Evolutionary conservation across 2,329 filamentous ascomycete species (phyloP), one percentile per base, ranked within the genome.

Genomic region (Neonectria hederae): DNA sequence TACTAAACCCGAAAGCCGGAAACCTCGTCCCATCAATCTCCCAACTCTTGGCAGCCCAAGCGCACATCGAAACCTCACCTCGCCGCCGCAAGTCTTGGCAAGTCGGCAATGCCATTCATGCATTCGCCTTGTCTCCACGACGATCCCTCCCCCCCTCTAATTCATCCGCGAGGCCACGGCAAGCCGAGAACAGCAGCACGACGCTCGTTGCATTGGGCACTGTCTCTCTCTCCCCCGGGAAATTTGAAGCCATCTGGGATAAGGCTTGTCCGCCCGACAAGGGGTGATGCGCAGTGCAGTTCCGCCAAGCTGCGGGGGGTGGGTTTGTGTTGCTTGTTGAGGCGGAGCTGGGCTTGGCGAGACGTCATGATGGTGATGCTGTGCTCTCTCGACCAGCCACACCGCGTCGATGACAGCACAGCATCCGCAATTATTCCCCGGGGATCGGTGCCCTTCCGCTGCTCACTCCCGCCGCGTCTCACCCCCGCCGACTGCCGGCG

Each of bases 331-430:
- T 17, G 8, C 46, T 30, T 24, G 17, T n/a, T n/a, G 48, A 51
- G 48, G 48, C 48, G 48, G 48, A 51, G 48, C 7, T 19, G 48
- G 46, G 26, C 28, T 51, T 51, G 48, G 48, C 48, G 26, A 35
- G 26, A 42, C 48, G 48, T 51, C 48, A 51, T 51, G 48, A 21
- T 51, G 48, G 48, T 35, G 28, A 51, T 51, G 13, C 14, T 11
- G 10, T 35, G 10, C 5, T 35, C 17, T 40, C 7, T 19, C 38
- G 38, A 42, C 38, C 38, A 42, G 38, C 38, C 38, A 21, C 17
- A 5, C 17, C 35, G 35, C 7, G 35, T 38, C 35, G 35, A 38
- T 38, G 35, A 38, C 35, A 38, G 35, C 35, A 49, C 24, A 28
- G 43, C 43, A 46, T 17, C 21, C 11, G 19, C 35, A 38, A n/a